Base-by-base conservation (phyloP, 2,329 filamentous ascomycete species). In the Samsoniella hepiali region DNA sequence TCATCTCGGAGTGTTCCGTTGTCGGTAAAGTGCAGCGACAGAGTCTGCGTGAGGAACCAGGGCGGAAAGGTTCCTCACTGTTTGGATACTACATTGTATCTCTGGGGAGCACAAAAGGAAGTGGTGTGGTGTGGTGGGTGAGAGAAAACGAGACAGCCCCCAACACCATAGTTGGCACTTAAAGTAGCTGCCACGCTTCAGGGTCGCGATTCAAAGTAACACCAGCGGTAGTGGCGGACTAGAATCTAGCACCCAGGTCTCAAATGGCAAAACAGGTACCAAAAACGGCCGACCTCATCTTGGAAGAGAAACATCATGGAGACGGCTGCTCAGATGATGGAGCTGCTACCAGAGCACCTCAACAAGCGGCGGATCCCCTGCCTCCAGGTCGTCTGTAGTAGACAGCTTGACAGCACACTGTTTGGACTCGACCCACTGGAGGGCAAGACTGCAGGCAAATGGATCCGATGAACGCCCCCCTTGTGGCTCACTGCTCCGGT, bases 341-440 rank as follows among this genome's bases (percentile, higher is more conserved):
- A 54, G 32, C 50, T 27, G 15, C 34, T 50, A 22, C 11, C 27
- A 10, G 13, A 38, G 32, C 34, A 22, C 31, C 32, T 38, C 51
- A 54, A n/a, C 27, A 36, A 38, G 31, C n/a, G 22, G 51, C 51
- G 51, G 34, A 54, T 40, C 34, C 32, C 51, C 34, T 27, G 15
- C 17, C 32, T 32, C 32, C 50, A 29, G 8, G 17, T 59, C 57
- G 57, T 59, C 57, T 22, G 57, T 50, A 42, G 22, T 59, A 42
- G 45, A 59, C 57, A 59, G 44, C 34, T 59, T 51, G 45, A 59
- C 57, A 59, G 44, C 31, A 32, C 45, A 31, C 34, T 3, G 45
- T 51, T 59, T 58, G 45, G 57, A 59, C 57, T 59, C 45, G 57
- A 42, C 57, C 45, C 57, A 45, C 57, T 27, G 10, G 57, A 42